Evolutionary conservation across 2,329 filamentous ascomycete genomes (phyloP), one percentile per base, ranked within the genome.

Genomic region (Arachnopeziza araneosa): DNA sequence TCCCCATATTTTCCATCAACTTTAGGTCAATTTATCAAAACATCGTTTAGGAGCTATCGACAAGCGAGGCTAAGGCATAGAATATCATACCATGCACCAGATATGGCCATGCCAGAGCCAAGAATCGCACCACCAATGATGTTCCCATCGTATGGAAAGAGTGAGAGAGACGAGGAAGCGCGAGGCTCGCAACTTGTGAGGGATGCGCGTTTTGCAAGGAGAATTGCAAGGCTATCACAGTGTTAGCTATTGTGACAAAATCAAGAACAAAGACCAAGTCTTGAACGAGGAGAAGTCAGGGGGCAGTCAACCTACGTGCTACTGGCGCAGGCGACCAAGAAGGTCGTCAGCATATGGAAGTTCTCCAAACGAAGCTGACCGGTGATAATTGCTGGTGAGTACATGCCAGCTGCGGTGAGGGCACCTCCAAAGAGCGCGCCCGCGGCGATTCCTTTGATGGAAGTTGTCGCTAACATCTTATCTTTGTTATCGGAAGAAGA

Each of bases 41-140:
- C 12, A 44, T 44, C 10, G 17, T 4, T 12, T 44, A 14, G 17
- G 36, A 44, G 36, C 36, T 44, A 4, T 19, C 4, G 36, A 19
- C 12, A 4, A 44, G 36, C 12, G 36, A 44, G 2, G 10, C 17
- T 44, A 7, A 19, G 36, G 12, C 17, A 44, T 14, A 44, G 36
- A 12, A 19, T 8, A 4, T 14, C 36, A 44, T 44, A 44, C 36
- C 52, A 54, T 24, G 52, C 52, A 14, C 52, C 52, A 12, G 52
- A 26, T n/a, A 54, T 73, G 5, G 83, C 79, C 85, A 89, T 87
- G 58, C 86, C 86, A 21, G 80, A 71, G 49, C 86, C 86, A 24
- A 87, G 78, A 3, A 88, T 72, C 19, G 78, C 68, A 5, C 86
- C 86, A 57, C 86, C 86, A 63, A 88, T 66, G 50, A 88, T 71